Evolutionary conservation across 192 early-diverging fungal species (phyloP).

Genomic region (Entomortierella parvispora): DNA sequence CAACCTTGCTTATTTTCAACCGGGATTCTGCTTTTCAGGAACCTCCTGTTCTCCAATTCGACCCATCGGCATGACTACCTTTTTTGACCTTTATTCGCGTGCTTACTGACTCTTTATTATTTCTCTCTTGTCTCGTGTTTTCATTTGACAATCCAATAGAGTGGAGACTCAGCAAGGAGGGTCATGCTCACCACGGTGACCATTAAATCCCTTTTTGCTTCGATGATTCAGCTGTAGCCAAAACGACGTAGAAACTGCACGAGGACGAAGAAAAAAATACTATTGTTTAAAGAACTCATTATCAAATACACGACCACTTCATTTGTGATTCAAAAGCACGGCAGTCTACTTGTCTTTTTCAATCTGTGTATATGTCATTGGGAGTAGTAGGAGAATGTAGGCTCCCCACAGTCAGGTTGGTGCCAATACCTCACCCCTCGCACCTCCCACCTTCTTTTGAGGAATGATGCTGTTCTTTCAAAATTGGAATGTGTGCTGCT

Average conservation of each 20-base stretch:
- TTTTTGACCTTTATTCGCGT: neutral
- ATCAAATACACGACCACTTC: neutral
- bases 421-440: too few relatives aligned
- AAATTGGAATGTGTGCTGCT: too few relatives aligned
- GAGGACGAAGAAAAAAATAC: neutral
- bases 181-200: conserved; percentile 30
- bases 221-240: too few relatives aligned
- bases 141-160: conserved; percentile 17
- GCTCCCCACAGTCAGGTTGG: too few relatives aligned
- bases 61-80: too few relatives aligned
- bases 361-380: neutral
- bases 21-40: too few relatives aligned
- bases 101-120: neutral
- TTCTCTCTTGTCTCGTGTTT: too few relatives aligned
- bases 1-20: too few relatives aligned
- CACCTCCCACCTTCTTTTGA: too few relatives aligned
- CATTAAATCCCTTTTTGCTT: conserved; percentile 7
- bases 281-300: neutral
- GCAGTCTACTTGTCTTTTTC: neutral
- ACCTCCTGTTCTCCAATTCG: too few relatives aligned
- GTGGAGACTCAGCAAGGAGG: conserved; percentile 51
- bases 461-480: too few relatives aligned
- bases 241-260: neutral
- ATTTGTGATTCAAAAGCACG: neutral
- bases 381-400: too few relatives aligned